Base-by-base conservation (phyloP, 768 basidiomycete species). In the Chalciporus pseudorubinellus region DNA sequence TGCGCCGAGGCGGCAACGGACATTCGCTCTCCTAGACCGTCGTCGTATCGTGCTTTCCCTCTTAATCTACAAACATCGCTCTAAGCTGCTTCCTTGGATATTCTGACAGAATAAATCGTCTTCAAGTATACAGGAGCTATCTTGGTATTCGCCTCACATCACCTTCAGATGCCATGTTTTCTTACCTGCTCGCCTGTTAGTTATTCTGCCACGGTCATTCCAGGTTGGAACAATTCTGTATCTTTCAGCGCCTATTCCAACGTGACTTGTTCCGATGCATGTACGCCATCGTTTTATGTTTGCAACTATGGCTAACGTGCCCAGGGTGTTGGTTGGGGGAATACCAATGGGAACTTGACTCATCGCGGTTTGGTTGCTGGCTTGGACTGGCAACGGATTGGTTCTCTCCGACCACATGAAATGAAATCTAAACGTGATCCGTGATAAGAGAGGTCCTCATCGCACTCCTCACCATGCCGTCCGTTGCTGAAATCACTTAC, bases 401-500 rank as follows among this genome's bases (percentile, higher is more conserved):
- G n/a, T n/a, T 28, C 26, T 28, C 26, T 28, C 26, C 26, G 26
- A 5, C 9, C n/a, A n/a, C n/a, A n/a, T n/a, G n/a, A n/a, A n/a
- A n/a, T n/a, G n/a, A n/a, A n/a, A n/a, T n/a, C n/a, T n/a, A n/a
- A n/a, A 26, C 9, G 26, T 26, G 26, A 26, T 26, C 26, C 6
- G 2, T 31, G 29, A 31, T 31, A 31, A 31, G 16, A 21, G 18
- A n/a, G 20, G 13, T 44, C n/a, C 18, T 34, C 34, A 2, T 36
- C 34, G 10, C 34, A 16, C 34, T 16, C 6, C 13, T 47, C 46
- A 51, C 44, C 59, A 69, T 69, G 65, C 21, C 61, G 0, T 52
- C 69, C 22, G 44, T 62, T 28, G 56, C 50, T 39, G 57, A 64
- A 34, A 69, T 69, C 56, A 51, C 44, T 41, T 45, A 60, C 56